Evolutionary conservation across 768 basidiomycete genomes (phyloP).

Genomic region (Suillus placidus): DNA sequence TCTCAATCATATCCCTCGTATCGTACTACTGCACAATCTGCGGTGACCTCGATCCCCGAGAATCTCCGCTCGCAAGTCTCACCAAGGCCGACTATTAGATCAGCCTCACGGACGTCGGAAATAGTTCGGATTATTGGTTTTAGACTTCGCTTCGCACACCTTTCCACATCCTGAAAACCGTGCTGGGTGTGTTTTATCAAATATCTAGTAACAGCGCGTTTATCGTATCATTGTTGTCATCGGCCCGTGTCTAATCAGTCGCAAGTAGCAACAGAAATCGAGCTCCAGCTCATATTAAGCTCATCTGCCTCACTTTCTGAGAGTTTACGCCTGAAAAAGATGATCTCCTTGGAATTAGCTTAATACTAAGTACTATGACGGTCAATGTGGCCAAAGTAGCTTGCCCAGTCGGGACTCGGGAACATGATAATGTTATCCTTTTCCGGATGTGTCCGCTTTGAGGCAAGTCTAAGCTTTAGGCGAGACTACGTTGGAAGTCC

Average conservation of each 20-base stretch:
- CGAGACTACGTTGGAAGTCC: background rate
- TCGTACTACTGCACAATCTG: background rate
- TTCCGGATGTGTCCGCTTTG: background rate
- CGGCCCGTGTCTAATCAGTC: slow-evolving; percentile 4
- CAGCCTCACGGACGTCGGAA: background rate
- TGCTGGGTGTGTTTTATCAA: background rate
- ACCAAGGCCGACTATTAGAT: background rate
- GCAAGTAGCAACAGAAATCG: background rate
- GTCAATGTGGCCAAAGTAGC: background rate
- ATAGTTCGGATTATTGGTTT: background rate
- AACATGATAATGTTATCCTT: background rate
- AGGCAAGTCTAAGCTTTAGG: background rate
- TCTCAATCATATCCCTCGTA: background rate
- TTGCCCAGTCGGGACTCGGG: background rate
- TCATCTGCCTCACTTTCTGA: background rate
- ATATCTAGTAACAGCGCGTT: background rate
- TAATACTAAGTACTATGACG: background rate
- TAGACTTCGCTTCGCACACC: background rate
- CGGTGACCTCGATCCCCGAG: background rate
- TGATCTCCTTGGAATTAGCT: background rate
- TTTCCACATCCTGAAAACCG: too few species aligned
- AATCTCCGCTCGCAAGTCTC: background rate
- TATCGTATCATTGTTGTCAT: background rate
- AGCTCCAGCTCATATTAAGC: background rate
- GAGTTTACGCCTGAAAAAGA: background rate